Conservation (phyloP, 768 basidiomycete genomes). For the Omphalotus guepiniiformis region DNA sequence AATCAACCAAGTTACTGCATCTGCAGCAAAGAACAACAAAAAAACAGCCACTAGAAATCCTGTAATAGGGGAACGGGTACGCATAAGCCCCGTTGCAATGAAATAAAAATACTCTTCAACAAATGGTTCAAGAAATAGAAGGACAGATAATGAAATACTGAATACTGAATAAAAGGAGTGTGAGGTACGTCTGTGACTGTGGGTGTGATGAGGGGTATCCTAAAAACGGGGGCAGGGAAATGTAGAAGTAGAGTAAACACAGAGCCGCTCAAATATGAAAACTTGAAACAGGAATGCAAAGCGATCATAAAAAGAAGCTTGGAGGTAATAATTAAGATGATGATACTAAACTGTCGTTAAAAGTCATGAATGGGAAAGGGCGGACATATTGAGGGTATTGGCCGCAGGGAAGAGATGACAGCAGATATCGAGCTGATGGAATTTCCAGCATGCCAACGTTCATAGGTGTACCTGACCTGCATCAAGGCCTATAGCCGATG, state of each 20-base stretch:
- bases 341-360: constrained; percentile 1
- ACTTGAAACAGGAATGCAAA: no score
- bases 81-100: neutral
- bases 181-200: no score
- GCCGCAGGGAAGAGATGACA: no score
- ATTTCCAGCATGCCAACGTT: no score
- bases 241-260: no score
- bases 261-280: no score
- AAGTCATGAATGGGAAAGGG: neutral
- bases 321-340: neutral
- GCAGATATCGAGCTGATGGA: no score
- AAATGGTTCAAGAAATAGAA: neutral
- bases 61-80: neutral
- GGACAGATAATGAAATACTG: neutral
- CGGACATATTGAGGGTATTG: neutral
- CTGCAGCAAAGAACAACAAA: no score
- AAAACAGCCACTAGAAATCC: neutral
- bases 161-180: neutral
- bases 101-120: neutral
- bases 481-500: constrained; percentile 62
- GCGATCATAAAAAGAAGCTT: neutral
- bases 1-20: neutral
- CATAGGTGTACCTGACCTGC: no score
- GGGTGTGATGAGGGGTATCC: no score
- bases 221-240: no score